Evolutionary conservation across 352 stramenopile genomes (phyloP), one percentile per base, ranked within the genome.

Genomic region (Phytophthora quininea): DNA sequence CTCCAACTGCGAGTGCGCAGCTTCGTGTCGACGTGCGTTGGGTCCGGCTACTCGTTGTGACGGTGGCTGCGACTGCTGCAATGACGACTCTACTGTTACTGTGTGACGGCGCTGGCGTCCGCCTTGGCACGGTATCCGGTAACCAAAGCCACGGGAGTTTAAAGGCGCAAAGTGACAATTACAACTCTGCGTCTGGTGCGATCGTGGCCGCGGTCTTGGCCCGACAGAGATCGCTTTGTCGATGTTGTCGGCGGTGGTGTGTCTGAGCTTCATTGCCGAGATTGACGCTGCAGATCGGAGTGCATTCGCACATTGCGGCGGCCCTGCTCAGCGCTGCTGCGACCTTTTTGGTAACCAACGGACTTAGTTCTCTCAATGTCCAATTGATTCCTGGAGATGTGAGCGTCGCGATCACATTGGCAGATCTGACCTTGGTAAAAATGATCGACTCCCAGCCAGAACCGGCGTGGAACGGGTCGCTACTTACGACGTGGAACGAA

Each of bases 321-420:
- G 15, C 15, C 3, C 12, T 24, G 29, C 9, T 49, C 11, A 8
- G 43, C 6, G 27, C 27, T 19, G 47, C 27, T 4, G 47, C 37
- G 6, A 27, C 30, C 3, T 53, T 37, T 37, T 29, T 53, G 12
- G 27, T 53, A 11, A 38, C 27, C 27, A 53, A 53, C n/a, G 54
- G 54, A 14, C 43, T 54, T 4, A 62, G 45, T 32, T 29, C 45
- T 4, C 54, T 62, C 54, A 62, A 43, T 15, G 42, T 62, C 4
- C 54, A 62, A 43, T 43, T 51, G 11, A 43, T 62, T 31, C 15
- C 24, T 3, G 54, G 54, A 46, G 29, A 47, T 48, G 27, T 47
- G 3, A 43, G 15, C 30, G 7, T 15, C 1, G 11, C 12, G 4
- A 62, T 62, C 29, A 62, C 8, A 8, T 43, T 43, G 30, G 6